phyloP scores from a whole-genome alignment of 306 rosid genomes.

The Amphicarpaea edgeworthii region DNA sequence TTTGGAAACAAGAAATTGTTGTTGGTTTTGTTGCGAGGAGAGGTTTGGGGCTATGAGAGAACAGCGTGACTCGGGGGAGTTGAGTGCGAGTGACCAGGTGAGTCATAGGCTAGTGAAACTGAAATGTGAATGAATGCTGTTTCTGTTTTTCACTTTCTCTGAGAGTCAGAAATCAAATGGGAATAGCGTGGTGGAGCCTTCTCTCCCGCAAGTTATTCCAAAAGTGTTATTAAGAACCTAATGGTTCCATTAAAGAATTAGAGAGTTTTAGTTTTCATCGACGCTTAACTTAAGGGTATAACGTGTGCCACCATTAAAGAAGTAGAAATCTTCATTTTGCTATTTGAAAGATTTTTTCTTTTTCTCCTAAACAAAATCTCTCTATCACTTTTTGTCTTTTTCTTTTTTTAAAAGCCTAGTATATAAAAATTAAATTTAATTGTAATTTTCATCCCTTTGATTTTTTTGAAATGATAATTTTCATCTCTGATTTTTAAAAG shows the following conservation, averaged over 20 bases:
- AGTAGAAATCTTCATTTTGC: no score
- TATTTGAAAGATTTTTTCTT: no score
- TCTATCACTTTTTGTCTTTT: background rate
- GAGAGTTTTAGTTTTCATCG: no score
- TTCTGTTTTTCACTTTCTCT: no score
- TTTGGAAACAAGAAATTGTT: background rate
- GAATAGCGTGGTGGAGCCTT: background rate
- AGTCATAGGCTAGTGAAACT: slow-evolving; percentile 47
- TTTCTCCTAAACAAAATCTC: no score
- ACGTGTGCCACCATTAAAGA: no score
- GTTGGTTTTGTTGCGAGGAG: background rate
- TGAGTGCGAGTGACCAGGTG: slow-evolving; percentile 52
- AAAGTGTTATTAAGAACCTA: background rate
- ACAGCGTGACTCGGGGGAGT: slow-evolving; percentile 55
- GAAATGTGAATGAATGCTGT: background rate
- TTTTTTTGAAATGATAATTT: no score
- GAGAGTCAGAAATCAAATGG: background rate
- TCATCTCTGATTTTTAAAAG: no score
- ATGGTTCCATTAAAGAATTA: background rate
- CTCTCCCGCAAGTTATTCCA: background rate
- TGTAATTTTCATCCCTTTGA: no score
- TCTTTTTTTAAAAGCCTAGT: no score
- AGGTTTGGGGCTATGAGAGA: slow-evolving; percentile 30
- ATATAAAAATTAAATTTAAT: no score
- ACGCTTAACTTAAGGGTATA: no score